Conservation (phyloP, 2,329 filamentous ascomycete species). For the Sclerotinia minor region DNA sequence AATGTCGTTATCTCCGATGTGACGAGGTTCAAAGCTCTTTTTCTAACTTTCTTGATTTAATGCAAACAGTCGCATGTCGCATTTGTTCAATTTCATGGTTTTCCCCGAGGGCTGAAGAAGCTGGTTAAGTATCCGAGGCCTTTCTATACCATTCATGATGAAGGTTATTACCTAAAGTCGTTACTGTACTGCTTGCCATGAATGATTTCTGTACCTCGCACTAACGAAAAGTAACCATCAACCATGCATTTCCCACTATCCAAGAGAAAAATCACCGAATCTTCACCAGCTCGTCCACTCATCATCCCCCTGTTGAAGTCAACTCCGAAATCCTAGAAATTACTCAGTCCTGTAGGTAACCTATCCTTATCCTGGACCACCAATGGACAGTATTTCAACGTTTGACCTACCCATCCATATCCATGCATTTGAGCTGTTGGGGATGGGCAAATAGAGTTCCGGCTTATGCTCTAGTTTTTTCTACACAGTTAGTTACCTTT, state of each 20-base stretch:
- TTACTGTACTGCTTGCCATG: slow-evolving; percentile 11
- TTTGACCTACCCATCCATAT: background rate
- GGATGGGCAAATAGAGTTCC: background rate
- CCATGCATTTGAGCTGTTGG: slow-evolving; percentile 4
- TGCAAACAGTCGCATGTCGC: background rate
- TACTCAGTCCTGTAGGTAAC: background rate
- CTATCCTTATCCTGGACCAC: no score
- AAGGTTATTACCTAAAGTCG: slow-evolving; percentile 7
- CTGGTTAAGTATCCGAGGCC: background rate
- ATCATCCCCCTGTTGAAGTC: background rate
- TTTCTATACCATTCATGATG: background rate
- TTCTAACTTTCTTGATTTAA: background rate
- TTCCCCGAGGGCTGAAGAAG: background rate
- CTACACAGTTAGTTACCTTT: background rate
- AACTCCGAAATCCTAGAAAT: slow-evolving; percentile 6
- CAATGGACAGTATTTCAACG: slow-evolving; percentile 11
- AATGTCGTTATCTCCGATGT: no score
- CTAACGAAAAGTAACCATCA: background rate
- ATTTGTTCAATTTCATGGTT: slow-evolving; percentile 1
- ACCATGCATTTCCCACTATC: background rate
- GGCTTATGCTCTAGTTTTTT: background rate
- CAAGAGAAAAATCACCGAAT: background rate
- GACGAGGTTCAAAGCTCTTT: background rate
- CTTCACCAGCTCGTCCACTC: slow-evolving; percentile 1
- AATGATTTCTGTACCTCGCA: background rate